Conservation (phyloP, 306 rosid species). For the Urtica urens region DNA sequence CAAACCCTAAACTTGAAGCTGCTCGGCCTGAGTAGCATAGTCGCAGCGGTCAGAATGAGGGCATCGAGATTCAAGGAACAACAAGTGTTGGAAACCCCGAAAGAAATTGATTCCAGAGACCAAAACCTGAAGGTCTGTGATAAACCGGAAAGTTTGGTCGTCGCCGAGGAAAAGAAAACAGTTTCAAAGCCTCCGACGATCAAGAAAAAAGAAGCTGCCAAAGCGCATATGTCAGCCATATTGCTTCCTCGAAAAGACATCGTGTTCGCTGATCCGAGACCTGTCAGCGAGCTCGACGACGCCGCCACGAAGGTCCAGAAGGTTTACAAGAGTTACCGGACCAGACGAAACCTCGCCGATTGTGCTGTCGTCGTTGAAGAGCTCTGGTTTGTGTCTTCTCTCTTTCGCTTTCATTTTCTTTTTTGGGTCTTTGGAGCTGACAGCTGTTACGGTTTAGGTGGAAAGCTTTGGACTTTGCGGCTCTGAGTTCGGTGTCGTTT, state of each 20-base stretch:
- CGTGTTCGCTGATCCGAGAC: conserved; percentile 21
- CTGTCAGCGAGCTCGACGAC: conserved; percentile 27
- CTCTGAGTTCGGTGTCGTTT: conserved; percentile 41
- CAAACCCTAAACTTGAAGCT: conserved; percentile 5
- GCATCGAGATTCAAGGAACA: conserved; percentile 1
- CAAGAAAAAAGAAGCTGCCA: too few relatives aligned
- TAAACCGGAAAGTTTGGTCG: not conserved
- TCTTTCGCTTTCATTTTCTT: not conserved
- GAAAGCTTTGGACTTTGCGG: conserved; percentile 40
- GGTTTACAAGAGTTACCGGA: conserved; percentile 44
- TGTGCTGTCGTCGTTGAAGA: conserved; percentile 47
- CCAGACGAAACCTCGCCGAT: conserved; percentile 45
- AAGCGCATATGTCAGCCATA: conserved; percentile 22
- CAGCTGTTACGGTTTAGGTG: conserved; percentile 27
- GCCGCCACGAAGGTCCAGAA: conserved; percentile 48
- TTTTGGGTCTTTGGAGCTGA: not conserved
- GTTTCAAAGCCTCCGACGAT: not conserved
- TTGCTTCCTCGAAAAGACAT: conserved; percentile 20
- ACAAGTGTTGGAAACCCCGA: conserved; percentile 12
- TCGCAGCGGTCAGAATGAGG: conserved; percentile 1
- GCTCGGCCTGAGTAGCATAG: conserved; percentile 1
- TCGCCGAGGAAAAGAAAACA: not conserved
- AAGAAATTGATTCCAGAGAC: conserved; percentile 4
- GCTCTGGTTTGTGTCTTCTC: conserved; percentile 25
- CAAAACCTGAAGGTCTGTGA: not conserved